Conservation (phyloP, 208 protist species). For the Borovskyia barvae region DNA sequence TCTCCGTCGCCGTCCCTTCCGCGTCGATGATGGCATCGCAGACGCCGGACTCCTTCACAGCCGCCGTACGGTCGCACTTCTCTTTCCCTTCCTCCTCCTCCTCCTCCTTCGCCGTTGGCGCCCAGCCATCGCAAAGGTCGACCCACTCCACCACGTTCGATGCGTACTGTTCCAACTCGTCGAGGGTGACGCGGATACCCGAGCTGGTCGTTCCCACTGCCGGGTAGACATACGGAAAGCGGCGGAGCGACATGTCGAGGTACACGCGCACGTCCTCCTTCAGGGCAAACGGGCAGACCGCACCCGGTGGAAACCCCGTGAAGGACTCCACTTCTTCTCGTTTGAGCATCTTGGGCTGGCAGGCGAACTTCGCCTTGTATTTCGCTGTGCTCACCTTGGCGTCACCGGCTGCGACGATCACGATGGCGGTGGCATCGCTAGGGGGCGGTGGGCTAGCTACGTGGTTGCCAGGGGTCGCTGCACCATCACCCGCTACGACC, state of each 20-base stretch:
- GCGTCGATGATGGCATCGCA: too few species aligned
- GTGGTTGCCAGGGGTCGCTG: conserved; percentile 11
- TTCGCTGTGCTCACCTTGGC: conserved; percentile 46
- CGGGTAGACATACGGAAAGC: conserved; percentile 52
- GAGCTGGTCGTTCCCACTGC: conserved; percentile 47
- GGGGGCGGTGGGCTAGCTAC: neutral
- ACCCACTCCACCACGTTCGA: conserved; percentile 70
- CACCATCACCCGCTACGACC: neutral
- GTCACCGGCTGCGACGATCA: conserved; percentile 57
- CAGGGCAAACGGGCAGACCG: conserved; percentile 63
- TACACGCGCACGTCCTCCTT: conserved; percentile 52
- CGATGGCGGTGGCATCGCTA: conserved; percentile 11
- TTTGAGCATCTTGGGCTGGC: conserved; percentile 51
- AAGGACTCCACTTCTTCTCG: conserved; percentile 45
- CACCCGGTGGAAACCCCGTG: conserved; percentile 50
- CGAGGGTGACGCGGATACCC: conserved; percentile 31
- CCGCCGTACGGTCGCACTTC: too few species aligned
- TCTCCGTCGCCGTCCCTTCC: too few species aligned
- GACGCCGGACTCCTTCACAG: too few species aligned
- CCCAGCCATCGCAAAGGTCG: conserved; percentile 54
- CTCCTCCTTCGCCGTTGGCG: neutral
- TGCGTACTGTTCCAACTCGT: conserved; percentile 59
- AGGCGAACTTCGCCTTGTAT: conserved; percentile 43
- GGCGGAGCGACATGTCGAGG: conserved; percentile 63
- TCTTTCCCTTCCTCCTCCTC: conserved; percentile 1